phyloP scores from a whole-genome alignment of 306 rosid species.

The Coriaria nepalensis region DNA sequence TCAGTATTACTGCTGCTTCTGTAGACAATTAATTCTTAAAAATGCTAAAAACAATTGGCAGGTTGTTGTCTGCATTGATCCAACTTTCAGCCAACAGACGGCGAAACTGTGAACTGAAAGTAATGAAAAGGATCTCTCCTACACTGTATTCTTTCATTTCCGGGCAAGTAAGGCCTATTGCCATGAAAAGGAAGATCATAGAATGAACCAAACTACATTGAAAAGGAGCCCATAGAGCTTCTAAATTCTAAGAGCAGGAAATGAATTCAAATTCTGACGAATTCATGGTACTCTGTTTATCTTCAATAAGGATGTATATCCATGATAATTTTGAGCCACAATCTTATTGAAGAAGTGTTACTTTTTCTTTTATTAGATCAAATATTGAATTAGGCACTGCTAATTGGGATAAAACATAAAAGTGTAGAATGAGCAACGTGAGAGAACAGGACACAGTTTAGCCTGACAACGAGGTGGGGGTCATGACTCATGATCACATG shows the following conservation, averaged over 20 bases:
- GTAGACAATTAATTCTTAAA: background rate
- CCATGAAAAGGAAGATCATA: too few relatives aligned
- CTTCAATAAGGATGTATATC: background rate
- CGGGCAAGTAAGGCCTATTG: too few relatives aligned
- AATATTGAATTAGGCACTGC: background rate
- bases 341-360: too few relatives aligned
- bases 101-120: slow-evolving; percentile 47
- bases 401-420: too few relatives aligned
- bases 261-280: background rate
- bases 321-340: background rate
- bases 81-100: slow-evolving; percentile 35
- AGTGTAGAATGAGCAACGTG: background rate
- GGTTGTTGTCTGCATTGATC: slow-evolving; percentile 88
- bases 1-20: background rate
- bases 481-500: background rate
- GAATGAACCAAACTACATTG: too few relatives aligned
- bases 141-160: too few relatives aligned
- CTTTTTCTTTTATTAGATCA: too few relatives aligned
- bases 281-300: background rate
- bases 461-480: background rate
- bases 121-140: too few relatives aligned
- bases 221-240: too few relatives aligned
- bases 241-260: background rate
- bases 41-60: slow-evolving; percentile 19
- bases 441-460: background rate